Evolutionary conservation across 345 rosid genomes (phyloP).

Genomic region (Populus ilicifolia): DNA sequence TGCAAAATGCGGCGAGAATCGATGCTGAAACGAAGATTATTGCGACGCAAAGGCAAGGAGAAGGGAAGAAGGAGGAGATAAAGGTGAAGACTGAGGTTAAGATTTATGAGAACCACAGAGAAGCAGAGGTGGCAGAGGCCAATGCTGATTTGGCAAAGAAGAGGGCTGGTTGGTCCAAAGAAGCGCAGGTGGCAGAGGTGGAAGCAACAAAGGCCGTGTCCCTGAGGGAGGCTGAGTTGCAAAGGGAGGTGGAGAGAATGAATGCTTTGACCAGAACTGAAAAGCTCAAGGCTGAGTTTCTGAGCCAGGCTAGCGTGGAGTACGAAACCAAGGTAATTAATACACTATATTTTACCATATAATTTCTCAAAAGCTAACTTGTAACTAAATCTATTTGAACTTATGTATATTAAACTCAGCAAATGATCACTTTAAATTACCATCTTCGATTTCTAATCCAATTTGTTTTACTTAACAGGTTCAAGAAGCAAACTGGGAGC

Average conservation of each 20-base stretch:
- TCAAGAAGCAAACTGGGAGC: slow-evolving; percentile 73
- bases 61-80: slow-evolving; percentile 68
- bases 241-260: slow-evolving; percentile 69
- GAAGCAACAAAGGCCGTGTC: slow-evolving; percentile 71
- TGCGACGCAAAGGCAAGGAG: slow-evolving; percentile 51
- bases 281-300: slow-evolving; percentile 78
- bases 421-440: background rate
- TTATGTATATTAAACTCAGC: background rate
- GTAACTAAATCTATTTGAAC: background rate
- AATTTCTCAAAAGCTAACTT: background rate
- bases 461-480: slow-evolving; percentile 26
- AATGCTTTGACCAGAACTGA: slow-evolving; percentile 58
- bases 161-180: slow-evolving; percentile 66
- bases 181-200: slow-evolving; percentile 67
- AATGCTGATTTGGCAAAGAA: slow-evolving; percentile 63
- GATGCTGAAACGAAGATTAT: slow-evolving; percentile 72
- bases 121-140: slow-evolving; percentile 70
- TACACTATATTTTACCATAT: background rate
- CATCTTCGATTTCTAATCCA: background rate
- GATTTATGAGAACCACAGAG: slow-evolving; percentile 67
- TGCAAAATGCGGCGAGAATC: slow-evolving; percentile 70
- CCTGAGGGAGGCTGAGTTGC: slow-evolving; percentile 67
- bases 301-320: slow-evolving; percentile 73
- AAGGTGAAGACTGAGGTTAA: slow-evolving; percentile 57
- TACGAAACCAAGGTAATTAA: slow-evolving; percentile 61